Conservation (phyloP, 176 grass and related monocot genomes). For the Eragrostis curvula region DNA sequence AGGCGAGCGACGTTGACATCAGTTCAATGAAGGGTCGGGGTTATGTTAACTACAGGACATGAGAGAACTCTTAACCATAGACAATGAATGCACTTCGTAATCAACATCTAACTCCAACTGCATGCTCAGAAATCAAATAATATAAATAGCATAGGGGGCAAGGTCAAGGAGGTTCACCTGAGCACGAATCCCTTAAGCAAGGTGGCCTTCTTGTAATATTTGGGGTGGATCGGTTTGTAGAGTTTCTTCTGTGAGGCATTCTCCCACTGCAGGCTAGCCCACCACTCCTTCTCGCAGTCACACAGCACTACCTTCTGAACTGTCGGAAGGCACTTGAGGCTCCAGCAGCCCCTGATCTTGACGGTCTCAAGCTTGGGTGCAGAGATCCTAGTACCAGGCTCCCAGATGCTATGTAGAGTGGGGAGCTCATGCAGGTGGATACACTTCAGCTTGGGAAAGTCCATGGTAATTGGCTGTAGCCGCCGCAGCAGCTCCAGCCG, state of each 20-base stretch:
- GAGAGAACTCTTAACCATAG: not conserved
- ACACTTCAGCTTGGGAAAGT: not conserved
- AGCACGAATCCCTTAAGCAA: not conserved
- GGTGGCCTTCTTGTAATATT: not conserved
- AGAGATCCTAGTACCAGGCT: not conserved
- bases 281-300: slow-evolving; percentile 35
- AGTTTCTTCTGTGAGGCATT: not conserved
- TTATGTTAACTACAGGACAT: not conserved
- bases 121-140: not conserved
- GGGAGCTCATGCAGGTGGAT: slow-evolving; percentile 17
- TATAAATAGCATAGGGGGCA: not conserved
- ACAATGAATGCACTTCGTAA: too few relatives aligned
- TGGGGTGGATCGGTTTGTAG: not conserved
- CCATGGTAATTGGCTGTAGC: too few relatives aligned
- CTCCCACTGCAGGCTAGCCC: slow-evolving; percentile 1
- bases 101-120: not conserved
- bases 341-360: slow-evolving; percentile 43
- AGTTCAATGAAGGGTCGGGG: not conserved
- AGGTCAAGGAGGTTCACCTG: not conserved
- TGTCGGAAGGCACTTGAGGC: not conserved
- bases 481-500: too few relatives aligned
- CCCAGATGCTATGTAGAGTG: not conserved
- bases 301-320: not conserved
- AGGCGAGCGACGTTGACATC: too few relatives aligned
- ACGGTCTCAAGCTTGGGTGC: not conserved